Evolutionary conservation across 805 yeast genomes (phyloP).

Genomic region (Zygotorulaspora florentina): DNA sequence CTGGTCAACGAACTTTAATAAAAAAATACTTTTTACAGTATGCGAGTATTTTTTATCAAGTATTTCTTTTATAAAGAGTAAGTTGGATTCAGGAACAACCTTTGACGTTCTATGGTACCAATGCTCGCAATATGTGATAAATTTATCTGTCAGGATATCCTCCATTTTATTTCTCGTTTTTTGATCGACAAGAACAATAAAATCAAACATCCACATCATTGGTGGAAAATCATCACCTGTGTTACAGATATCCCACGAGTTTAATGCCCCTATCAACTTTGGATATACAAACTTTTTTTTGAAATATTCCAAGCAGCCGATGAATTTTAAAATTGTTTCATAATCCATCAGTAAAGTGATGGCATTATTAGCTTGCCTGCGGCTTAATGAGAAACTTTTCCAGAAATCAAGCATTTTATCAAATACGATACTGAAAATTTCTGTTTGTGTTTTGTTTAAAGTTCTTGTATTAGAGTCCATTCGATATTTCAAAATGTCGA

Average conservation of each 20-base stretch:
- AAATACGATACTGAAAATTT: conserved; percentile 14
- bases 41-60: conserved; percentile 12
- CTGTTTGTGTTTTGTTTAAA: conserved; percentile 27
- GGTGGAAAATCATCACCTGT: conserved; percentile 8
- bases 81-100: conserved; percentile 8
- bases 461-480: conserved; percentile 14
- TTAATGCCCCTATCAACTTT: conserved; percentile 34
- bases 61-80: conserved; percentile 14
- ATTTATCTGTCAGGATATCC: conserved; percentile 10
- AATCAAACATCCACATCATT: conserved; percentile 21
- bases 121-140: conserved; percentile 13
- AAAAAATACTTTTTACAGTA: conserved; percentile 11
- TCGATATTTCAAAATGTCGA: conserved; percentile 19
- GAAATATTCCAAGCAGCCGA: conserved; percentile 26
- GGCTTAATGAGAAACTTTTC: conserved; percentile 12
- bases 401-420: conserved; percentile 8
- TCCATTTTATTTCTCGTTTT: conserved; percentile 5
- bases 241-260: conserved; percentile 34
- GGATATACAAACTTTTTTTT: conserved; percentile 37
- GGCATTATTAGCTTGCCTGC: conserved; percentile 4
- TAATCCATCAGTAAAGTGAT: conserved; percentile 19
- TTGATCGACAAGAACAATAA: conserved; percentile 11
- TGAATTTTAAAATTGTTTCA: conserved; percentile 20
- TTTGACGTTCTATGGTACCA: conserved; percentile 22
- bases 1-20: conserved; percentile 17